Evolutionary conservation across 352 stramenopile genomes (phyloP).

Genomic region (Nannochloropsis limnetica): DNA sequence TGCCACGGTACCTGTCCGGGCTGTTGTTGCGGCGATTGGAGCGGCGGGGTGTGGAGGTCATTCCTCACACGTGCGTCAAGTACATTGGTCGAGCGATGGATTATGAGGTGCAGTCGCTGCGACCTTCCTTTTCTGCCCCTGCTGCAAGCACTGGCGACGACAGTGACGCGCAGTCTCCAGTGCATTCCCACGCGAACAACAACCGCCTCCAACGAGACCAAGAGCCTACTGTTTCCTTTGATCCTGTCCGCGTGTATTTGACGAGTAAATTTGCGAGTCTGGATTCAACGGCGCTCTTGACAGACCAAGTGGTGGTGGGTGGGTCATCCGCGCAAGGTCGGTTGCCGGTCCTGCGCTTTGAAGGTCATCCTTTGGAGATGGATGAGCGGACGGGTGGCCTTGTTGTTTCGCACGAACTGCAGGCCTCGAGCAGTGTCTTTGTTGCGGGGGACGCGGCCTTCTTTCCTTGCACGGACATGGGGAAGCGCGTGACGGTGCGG

Average conservation of each 20-base stretch:
- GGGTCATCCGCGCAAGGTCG: not conserved
- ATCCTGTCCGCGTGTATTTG: not conserved
- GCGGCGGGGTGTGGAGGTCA: constrained; percentile 37
- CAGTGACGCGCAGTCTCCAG: not conserved
- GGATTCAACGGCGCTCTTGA: not conserved
- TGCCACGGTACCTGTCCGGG: constrained; percentile 42
- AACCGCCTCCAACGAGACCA: not conserved
- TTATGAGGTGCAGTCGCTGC: constrained; percentile 1
- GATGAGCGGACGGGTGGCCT: constrained; percentile 38
- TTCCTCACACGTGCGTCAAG: constrained; percentile 39
- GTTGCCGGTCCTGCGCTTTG: not conserved
- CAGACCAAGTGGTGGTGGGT: constrained; percentile 16
- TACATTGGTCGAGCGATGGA: constrained; percentile 39
- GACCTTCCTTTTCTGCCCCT: not conserved
- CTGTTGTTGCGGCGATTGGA: constrained; percentile 40
- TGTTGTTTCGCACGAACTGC: constrained; percentile 42
- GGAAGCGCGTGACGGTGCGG: constrained; percentile 33
- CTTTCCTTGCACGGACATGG: constrained; percentile 42
- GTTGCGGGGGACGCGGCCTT: constrained; percentile 43
- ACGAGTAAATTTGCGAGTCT: constrained; percentile 8
- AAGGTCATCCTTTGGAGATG: constrained; percentile 35
- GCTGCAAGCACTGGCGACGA: not conserved
- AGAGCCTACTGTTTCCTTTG: constrained; percentile 18
- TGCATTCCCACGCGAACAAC: not conserved
- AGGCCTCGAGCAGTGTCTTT: constrained; percentile 39